These are phyloP conservation scores for Fusarium succisae DNA, from an alignment of 2,329 filamentous ascomycete species.

Conservation along the genomic window DNA sequence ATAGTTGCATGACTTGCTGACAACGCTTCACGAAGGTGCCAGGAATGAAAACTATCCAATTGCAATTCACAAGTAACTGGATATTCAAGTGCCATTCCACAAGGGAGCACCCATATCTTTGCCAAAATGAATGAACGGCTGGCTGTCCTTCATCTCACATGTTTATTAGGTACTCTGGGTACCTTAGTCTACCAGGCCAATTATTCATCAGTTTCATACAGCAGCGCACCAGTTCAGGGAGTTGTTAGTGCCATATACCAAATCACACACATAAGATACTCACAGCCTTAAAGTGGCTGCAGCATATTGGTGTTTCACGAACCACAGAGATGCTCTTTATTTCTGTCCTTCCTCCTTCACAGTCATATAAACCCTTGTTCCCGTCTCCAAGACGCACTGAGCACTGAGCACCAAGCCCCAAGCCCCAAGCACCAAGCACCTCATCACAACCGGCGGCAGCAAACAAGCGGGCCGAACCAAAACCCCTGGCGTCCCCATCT, in stretches of 20 bases:
- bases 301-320: neutral
- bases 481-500: conserved; percentile 21
- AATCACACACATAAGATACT: neutral
- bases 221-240: neutral
- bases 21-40: neutral
- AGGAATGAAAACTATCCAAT: conserved; percentile 7
- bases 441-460: neutral
- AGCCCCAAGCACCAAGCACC: conserved; percentile 6
- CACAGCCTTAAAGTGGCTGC: neutral
- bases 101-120: neutral
- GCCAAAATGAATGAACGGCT: neutral
- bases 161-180: neutral
- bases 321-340: neutral
- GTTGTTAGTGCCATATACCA: neutral
- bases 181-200: neutral
- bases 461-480: conserved; percentile 17
- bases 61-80: conserved; percentile 6
- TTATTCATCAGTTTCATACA: neutral
- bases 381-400: conserved; percentile 17
- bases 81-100: conserved; percentile 25
- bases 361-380: neutral
- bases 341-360: neutral
- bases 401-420: conserved; percentile 17
- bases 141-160: neutral
- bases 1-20: neutral